Base-by-base conservation (phyloP, 106 monocot genomes). In the Gastrodia elata region DNA sequence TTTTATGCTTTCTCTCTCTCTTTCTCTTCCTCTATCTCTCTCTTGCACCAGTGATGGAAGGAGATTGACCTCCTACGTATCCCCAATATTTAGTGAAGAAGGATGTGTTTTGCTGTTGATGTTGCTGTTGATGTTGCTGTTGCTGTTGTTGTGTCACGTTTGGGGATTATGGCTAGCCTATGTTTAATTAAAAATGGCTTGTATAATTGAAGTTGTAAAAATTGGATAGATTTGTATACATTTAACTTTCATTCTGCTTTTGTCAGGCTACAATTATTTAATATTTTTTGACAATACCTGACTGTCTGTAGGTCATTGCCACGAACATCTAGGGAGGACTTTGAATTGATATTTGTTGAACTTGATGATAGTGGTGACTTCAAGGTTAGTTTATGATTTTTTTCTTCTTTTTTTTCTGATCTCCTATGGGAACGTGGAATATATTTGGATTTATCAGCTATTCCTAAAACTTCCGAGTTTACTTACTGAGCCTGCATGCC, bases 311-410 rank as follows among this genome's bases (percentile, higher is more conserved):
- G 97, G 80, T 84, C 93, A 9, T 90, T 97, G 75, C 97, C 97
- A 43, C 93, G 88, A 72, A 97, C 71, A 34, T 93, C 93, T 49
- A 72, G 74, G 67, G 97, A 97, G 59, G 97, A 97, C 82, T 97
- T 97, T 83, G 93, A 93, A 77, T 76, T 82, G 39, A 84, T 97
- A 74, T 97, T 97, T 73, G 42, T 70, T 80, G 93, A 97, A 43
- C 93, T 97, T 73, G 97, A 97, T 85, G 77, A 83, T 49, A 97
- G 97, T 82, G 93, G 90, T 38, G 97, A 97, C 77, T 93, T 97
- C 65, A 90, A 91, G 93, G 97, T 96, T 72, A 41, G 20, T 57
- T 25, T 24, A n/a, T 43, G 33, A 6, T 40, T 55, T 27, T 68
- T 18, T 71, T 71, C 55, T 38, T 7, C 52, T 71, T 71, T 64